Base-by-base conservation (phyloP, 2,329 filamentous ascomycete species). In the Fusarium miscanthi region DNA sequence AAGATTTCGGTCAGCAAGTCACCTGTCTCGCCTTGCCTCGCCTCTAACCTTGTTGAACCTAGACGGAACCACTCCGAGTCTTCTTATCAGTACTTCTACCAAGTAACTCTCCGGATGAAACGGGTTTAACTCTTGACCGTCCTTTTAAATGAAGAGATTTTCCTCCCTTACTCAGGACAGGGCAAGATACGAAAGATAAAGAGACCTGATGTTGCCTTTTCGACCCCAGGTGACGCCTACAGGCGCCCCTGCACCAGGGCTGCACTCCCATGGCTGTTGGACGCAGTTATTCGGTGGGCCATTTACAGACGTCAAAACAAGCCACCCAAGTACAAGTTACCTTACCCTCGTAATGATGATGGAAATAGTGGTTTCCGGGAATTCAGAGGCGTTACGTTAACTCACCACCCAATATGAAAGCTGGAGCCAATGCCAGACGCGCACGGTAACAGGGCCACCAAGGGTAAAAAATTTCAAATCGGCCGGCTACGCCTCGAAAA, bases 11-110 rank as follows among this genome's bases (percentile, higher is more conserved):
- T 72, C 70, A 71, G 54, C 56, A 46, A 67, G 70, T 71, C 70
- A 71, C 70, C 62, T 72, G 70, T 66, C 63, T 63, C 40, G 63
- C 59, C 58, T 19, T 48, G 45, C 56, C 43, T 49, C 27, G 21
- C 23, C 33, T 42, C 63, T 66, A 66, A 51, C 59, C 54, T 61
- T 38, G 19, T 40, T 58, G 33, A 61, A 51, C 63, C 54, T 65
- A 59, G 48, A 72, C 66, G 68, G 74, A 70, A 61, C 58, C 67
- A 64, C 64, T 67, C 73, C 72, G 72, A 57, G 74, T 66, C 43
- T 66, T 53, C 74, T 76, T 76, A 76, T 76, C 74, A 76, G 74
- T 74, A 77, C 74, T 63, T 77, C 35, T 37, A 17, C 23, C 54
- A 61, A 46, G 70, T 77, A 74, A 61, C 59, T 58, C 69, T 53